Conservation (phyloP, 225 moss, liverwort and hornwort species). For the Pseudoscleropodium purum region DNA sequence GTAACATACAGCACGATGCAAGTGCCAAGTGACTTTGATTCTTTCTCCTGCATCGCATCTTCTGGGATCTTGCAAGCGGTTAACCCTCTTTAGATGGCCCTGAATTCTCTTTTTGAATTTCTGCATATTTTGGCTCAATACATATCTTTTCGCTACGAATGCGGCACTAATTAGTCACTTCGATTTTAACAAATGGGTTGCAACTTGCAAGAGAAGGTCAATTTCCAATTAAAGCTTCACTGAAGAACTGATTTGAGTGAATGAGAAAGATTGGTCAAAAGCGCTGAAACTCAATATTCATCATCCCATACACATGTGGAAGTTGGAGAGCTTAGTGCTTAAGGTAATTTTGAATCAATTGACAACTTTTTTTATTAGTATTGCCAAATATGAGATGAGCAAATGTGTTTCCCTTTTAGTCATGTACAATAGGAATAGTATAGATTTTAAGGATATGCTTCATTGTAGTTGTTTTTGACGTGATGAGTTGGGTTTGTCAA, state of each 20-base stretch:
- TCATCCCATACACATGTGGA: background rate
- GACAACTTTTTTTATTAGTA: background rate
- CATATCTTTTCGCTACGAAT: too few relatives aligned
- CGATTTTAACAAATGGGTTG: background rate
- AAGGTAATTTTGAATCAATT: background rate
- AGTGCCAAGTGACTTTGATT: background rate
- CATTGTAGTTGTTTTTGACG: background rate
- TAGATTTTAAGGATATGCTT: background rate
- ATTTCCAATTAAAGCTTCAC: too few relatives aligned
- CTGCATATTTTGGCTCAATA: background rate
- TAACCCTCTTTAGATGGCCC: background rate
- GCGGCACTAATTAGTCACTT: background rate
- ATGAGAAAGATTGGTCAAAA: background rate
- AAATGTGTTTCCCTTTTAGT: background rate
- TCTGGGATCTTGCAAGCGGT: background rate
- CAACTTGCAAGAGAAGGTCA: background rate
- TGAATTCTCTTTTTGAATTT: background rate
- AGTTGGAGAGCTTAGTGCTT: accelerated
- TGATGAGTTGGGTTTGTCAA: background rate
- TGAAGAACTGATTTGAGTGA: background rate
- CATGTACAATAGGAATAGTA: accelerated
- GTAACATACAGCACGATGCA: background rate
- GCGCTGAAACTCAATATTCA: background rate
- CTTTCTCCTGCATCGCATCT: background rate
- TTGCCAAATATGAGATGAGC: background rate